These are phyloP conservation scores for Pichia sp. DNA, from an alignment of 1,139 yeast species.

Conservation along the genomic window DNA sequence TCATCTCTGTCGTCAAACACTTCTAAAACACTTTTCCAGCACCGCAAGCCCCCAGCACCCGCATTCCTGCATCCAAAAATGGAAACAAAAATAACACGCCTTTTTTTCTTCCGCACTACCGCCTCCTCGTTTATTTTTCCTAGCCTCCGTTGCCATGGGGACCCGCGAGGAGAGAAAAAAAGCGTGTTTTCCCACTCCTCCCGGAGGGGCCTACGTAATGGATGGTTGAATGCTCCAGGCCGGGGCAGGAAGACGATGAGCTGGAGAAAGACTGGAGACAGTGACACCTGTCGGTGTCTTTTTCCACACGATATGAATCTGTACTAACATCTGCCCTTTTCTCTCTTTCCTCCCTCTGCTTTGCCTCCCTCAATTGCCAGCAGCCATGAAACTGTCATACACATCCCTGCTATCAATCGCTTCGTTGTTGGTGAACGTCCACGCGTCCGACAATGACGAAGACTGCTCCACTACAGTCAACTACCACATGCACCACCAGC, in stretches of 20 bases:
- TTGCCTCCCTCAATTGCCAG: not conserved
- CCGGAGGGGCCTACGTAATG: not conserved
- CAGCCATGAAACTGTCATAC: conserved; percentile 37
- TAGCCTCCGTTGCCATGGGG: not conserved
- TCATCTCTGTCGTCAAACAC: not conserved
- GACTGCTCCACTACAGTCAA: conserved; percentile 38
- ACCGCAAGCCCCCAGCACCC: not conserved
- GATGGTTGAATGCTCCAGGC: too few relatives aligned
- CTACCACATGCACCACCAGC: conserved; percentile 60
- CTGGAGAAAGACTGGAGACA: too few relatives aligned
- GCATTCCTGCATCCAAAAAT: not conserved
- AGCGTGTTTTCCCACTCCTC: not conserved
- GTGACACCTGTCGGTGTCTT: not conserved
- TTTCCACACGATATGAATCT: not conserved
- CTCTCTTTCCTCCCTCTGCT: not conserved
- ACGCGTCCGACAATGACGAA: conserved; percentile 15
- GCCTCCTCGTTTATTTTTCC: not conserved
- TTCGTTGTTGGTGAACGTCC: conserved; percentile 19
- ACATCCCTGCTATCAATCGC: conserved; percentile 15
- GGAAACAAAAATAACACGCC: not conserved
- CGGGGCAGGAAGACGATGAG: too few relatives aligned
- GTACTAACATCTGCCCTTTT: conserved; percentile 12
- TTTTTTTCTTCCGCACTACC: not conserved
- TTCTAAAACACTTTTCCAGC: not conserved
- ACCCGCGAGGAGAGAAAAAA: not conserved